Conservation (phyloP, 2,329 filamentous ascomycete species). For the Nigrospora osmanthi region DNA sequence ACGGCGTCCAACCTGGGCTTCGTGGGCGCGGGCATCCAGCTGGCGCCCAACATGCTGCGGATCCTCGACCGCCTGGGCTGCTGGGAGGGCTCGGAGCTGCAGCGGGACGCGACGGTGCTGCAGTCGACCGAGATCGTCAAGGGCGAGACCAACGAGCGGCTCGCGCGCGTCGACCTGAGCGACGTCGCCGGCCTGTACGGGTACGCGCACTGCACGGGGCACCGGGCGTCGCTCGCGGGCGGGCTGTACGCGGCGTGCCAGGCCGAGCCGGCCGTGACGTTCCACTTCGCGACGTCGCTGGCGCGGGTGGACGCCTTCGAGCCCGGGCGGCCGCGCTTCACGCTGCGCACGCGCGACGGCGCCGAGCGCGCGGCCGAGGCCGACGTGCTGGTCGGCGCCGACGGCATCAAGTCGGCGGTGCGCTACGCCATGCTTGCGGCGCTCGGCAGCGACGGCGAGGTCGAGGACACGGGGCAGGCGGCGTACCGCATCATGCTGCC, state of each 20-base stretch:
- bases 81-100: constrained; percentile 55
- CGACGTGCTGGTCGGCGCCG: constrained; percentile 44
- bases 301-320: constrained; percentile 50
- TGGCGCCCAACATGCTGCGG: constrained; percentile 74
- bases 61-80: constrained; percentile 67
- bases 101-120: constrained; percentile 62
- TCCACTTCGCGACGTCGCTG: constrained; percentile 57
- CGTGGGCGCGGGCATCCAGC: constrained; percentile 77
- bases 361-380: constrained; percentile 45
- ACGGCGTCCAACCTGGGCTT: constrained; percentile 67
- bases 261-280: constrained; percentile 53
- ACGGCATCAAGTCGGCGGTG: constrained; percentile 46
- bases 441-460: constrained; percentile 42
- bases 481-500: constrained; percentile 74
- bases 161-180: constrained; percentile 61
- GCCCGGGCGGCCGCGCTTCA: constrained; percentile 49
- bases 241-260: constrained; percentile 65
- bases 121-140: constrained; percentile 68
- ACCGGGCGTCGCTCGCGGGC: constrained; percentile 64
- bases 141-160: constrained; percentile 60
- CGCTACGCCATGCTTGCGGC: constrained; percentile 46
- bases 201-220: constrained; percentile 74
- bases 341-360: constrained; percentile 47
- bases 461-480: constrained; percentile 66
- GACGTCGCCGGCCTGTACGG: constrained; percentile 62